phyloP scores from a whole-genome alignment of 2,329 filamentous ascomycete species.

The Fusarium brevicatenulatum region DNA sequence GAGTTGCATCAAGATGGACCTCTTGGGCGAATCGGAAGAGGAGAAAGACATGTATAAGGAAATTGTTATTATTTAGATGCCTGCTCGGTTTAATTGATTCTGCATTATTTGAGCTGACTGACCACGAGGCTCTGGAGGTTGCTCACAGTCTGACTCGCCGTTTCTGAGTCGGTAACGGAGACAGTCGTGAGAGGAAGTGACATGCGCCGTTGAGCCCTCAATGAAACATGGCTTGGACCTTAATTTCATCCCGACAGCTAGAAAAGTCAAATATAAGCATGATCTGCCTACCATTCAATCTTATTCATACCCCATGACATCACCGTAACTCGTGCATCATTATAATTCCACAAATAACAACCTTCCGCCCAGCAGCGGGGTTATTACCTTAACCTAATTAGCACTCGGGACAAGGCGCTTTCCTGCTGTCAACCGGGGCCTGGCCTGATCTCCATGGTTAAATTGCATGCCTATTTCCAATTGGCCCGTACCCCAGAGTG shows the following conservation, averaged over 20 bases:
- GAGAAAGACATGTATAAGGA: neutral
- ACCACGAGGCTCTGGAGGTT: neutral
- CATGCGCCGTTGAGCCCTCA: fast-evolving
- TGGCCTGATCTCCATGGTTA: constrained; percentile 18
- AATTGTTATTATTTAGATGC: neutral
- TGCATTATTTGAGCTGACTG: fast-evolving
- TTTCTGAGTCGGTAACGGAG: no score
- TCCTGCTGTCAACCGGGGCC: neutral
- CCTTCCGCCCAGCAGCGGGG: neutral
- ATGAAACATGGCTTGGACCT: neutral
- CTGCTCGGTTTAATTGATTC: fast-evolving
- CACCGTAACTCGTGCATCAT: neutral
- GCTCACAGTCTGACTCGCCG: fast-evolving
- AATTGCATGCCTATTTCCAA: neutral
- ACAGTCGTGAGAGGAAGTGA: neutral
- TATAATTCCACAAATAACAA: neutral
- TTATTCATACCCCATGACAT: neutral
- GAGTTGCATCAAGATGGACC: neutral
- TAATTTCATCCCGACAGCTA: neutral
- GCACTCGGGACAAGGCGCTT: neutral
- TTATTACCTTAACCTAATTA: neutral
- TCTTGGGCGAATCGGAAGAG: neutral
- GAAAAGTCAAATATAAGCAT: neutral
- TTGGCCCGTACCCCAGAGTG: constrained; percentile 3
- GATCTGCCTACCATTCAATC: neutral